A percentile compares a stretch with the other conserved stretches of the same genome.
phyloP scores from a whole-genome alignment of 192 early-diverging fungal genomes.

The Polychytrium aggregatum region DNA sequence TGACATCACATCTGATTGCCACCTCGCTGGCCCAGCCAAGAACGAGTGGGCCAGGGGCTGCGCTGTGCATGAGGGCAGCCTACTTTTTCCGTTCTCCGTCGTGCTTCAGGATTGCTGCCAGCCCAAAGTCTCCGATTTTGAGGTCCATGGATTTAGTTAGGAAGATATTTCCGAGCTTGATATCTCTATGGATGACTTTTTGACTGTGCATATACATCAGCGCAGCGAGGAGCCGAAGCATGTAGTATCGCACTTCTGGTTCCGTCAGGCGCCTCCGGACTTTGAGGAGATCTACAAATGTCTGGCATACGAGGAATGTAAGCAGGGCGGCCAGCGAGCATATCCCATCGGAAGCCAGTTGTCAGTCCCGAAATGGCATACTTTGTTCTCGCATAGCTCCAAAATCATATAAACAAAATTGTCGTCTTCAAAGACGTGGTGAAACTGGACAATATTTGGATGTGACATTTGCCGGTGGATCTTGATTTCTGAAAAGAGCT shows the following conservation, averaged over 20 bases:
- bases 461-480: conserved; percentile 66
- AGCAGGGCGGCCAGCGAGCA: background rate
- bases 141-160: conserved; percentile 67
- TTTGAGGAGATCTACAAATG: conserved; percentile 74
- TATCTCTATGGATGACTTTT: conserved; percentile 82
- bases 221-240: conserved; percentile 69
- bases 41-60: no score
- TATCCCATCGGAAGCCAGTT: background rate
- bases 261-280: conserved; percentile 69
- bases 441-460: conserved; percentile 67
- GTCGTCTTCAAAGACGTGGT: conserved; percentile 79
- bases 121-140: conserved; percentile 93
- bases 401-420: conserved; percentile 78
- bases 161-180: conserved; percentile 93
- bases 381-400: conserved; percentile 83
- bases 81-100: conserved; percentile 85
- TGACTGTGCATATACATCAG: conserved; percentile 71
- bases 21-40: no score
- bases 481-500: conserved; percentile 66
- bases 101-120: conserved; percentile 70
- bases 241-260: conserved; percentile 79
- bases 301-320: conserved; percentile 37
- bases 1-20: background rate
- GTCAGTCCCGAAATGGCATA: conserved; percentile 7
- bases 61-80: background rate